phyloP scores from a whole-genome alignment of 139 green algal genomes.

The Micractinium sp. region DNA sequence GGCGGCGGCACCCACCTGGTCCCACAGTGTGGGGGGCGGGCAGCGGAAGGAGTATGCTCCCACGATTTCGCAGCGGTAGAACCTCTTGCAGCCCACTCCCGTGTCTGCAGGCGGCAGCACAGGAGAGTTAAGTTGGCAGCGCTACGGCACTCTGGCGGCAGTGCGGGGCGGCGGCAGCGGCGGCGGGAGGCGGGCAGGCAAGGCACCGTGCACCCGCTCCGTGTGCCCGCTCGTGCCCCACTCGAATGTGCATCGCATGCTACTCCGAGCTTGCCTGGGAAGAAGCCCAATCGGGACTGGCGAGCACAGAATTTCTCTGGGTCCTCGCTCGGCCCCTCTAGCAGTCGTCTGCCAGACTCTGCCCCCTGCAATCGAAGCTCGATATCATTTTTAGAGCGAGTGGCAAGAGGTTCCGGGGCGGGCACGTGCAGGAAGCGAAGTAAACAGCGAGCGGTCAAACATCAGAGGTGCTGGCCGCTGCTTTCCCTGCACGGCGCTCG shows the following conservation, averaged over 20 bases:
- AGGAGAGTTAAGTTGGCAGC: background rate
- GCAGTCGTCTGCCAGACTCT: background rate
- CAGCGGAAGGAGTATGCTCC: conserved; percentile 6
- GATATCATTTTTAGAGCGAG: background rate
- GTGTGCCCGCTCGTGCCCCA: background rate
- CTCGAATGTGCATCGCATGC: background rate
- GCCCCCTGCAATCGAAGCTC: background rate
- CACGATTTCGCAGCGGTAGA: conserved; percentile 15
- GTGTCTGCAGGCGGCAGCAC: background rate
- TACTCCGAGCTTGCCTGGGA: background rate
- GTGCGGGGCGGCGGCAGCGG: background rate
- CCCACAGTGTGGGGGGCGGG: conserved; percentile 8
- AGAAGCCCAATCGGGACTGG: conserved; percentile 9
- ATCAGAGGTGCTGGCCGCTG: background rate
- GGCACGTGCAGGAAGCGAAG: background rate
- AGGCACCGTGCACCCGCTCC: background rate
- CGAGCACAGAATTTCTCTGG: background rate
- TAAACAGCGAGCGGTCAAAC: background rate
- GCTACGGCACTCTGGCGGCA: background rate
- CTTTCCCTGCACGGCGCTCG: background rate
- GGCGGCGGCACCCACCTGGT: conserved; percentile 6
- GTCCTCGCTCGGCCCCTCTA: background rate
- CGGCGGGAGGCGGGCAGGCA: background rate
- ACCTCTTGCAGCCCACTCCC: background rate
- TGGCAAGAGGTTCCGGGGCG: background rate